Evolutionary conservation across 2,329 filamentous ascomycete species (phyloP), one percentile per base, ranked within the genome.

Genomic region (Diaporthe caulivora): DNA sequence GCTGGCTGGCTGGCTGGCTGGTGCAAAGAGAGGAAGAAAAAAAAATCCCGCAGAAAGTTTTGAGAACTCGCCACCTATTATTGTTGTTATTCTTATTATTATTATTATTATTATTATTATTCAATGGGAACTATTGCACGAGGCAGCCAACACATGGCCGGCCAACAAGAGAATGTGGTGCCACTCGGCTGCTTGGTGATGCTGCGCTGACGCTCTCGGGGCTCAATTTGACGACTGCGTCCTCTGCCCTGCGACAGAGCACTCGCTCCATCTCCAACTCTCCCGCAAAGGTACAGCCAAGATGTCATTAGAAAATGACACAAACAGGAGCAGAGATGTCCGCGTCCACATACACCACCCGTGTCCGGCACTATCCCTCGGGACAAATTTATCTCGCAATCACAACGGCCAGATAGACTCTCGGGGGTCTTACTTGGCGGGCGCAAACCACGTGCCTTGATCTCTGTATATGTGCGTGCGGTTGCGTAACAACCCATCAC

Each of bases 361-460:
- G 8, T 24, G 4, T 40, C 53, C 44, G n/a, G 15, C 4, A 26
- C 21, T 6, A 40, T 6, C 21, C 11, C 42, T 13, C 31, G 31
- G 62, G 47, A 26, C 34, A 15, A 40, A 40, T 13, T 34, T 10
- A 40, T 53, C 31, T 53, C 31, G 31, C 51, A n/a, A 40, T 1
- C n/a, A 37, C 47, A 67, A 53, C 31, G 47, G 62, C 31, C 31
- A 29, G 44, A 65, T 51, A 37, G 18, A 49, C 62, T 65, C 62
- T 65, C 44, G 44, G 44, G 60, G 60, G 29, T 10, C 62, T 29
- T 24, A 26, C 42, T 65, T 65, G 44, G 44, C 40, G 2, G 62
- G 62, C 58, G 5, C 31, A 49, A 21, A 26, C 44, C 62, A 65
- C 29, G 62, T 65, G 62, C 62, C 29, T 65, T 44, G n/a, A 49